Percentiles rank a stretch among this genome's conserved stretches.
These are phyloP conservation scores for Penicillium thymicola DNA, from an alignment of 2,329 filamentous ascomycete species.

Conservation along the genomic window DNA sequence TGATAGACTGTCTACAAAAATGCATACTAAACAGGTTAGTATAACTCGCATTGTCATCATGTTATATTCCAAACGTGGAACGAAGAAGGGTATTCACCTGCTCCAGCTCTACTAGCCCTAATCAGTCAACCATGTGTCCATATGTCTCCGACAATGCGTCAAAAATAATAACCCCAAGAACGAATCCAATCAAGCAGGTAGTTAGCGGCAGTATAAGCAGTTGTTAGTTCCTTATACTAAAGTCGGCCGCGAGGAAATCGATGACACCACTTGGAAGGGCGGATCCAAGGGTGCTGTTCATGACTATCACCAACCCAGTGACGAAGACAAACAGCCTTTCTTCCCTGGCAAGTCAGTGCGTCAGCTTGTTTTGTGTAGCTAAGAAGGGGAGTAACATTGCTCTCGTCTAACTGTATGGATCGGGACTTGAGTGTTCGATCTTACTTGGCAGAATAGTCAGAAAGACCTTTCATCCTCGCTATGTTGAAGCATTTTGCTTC, in stretches of 20 bases:
- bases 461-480: not conserved
- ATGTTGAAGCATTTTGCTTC: not conserved
- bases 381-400: not conserved
- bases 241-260: not conserved
- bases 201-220: not conserved
- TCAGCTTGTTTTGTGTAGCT: not conserved
- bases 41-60: not conserved
- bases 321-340: not conserved
- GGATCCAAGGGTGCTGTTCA: not conserved
- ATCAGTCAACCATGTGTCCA: not conserved
- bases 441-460: not conserved
- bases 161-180: not conserved
- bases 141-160: not conserved
- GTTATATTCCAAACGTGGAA: not conserved
- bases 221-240: not conserved
- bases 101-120: not conserved
- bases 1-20: fast-evolving
- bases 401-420: not conserved
- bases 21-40: not conserved
- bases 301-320: not conserved
- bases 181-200: not conserved
- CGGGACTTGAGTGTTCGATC: not conserved
- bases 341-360: not conserved
- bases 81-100: not conserved
- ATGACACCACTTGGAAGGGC: not conserved